Percentiles rank a stretch among this genome's conserved stretches.
phyloP scores from a whole-genome alignment of 2,329 filamentous ascomycete species.

The Colletotrichum lindemuthianum region DNA sequence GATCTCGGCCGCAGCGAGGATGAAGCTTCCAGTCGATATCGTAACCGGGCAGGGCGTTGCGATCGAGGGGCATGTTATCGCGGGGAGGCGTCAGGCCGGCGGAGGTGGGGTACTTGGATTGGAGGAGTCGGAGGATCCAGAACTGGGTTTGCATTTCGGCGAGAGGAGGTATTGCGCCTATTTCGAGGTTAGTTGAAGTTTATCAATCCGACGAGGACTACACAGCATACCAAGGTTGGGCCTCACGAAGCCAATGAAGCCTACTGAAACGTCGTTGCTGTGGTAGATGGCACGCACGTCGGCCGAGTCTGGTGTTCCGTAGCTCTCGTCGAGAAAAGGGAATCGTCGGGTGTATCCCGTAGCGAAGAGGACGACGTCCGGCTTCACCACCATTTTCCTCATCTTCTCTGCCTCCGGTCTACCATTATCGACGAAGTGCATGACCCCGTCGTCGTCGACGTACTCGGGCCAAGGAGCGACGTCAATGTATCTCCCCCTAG shows the following conservation, averaged over 20 bases:
- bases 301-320: conserved; percentile 56
- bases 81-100: conserved; percentile 3
- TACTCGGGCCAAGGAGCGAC: conserved; percentile 48
- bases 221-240: conserved; percentile 49
- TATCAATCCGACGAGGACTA: background rate
- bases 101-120: conserved; percentile 21
- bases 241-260: conserved; percentile 59
- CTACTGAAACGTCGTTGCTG: conserved; percentile 49
- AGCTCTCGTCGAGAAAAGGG: conserved; percentile 44
- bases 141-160: conserved; percentile 61
- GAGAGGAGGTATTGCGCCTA: conserved; percentile 56
- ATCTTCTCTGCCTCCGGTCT: conserved; percentile 45
- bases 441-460: conserved; percentile 44
- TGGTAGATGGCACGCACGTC: conserved; percentile 64
- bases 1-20: conserved; percentile 44
- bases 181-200: background rate
- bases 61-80: conserved; percentile 15
- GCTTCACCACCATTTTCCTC: conserved; percentile 42
- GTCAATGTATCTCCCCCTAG: conserved; percentile 44
- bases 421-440: conserved; percentile 45
- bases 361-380: conserved; percentile 49
- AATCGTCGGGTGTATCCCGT: conserved; percentile 49
- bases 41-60: conserved; percentile 44
- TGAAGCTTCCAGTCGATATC: conserved; percentile 54
- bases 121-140: conserved; percentile 54